phyloP scores from a whole-genome alignment of 306 rosid genomes.

The Canavalia gladiata region DNA sequence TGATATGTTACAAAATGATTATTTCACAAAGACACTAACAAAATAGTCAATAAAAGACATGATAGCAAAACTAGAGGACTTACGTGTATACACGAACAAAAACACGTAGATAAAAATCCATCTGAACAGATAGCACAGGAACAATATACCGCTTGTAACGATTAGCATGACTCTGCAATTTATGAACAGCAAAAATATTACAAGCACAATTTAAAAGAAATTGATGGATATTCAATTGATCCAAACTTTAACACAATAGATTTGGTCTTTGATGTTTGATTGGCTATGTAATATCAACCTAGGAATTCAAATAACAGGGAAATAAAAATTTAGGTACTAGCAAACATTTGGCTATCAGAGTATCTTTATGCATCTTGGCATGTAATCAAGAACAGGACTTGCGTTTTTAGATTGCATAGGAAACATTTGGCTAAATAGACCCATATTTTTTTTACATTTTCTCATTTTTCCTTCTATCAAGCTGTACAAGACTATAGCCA shows the following conservation, averaged over 20 bases:
- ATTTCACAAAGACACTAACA: slow-evolving; percentile 18
- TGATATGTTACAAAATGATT: slow-evolving; percentile 31
- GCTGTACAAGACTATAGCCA: not conserved
- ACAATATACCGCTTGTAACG: slow-evolving; percentile 97
- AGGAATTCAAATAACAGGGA: slow-evolving; percentile 31
- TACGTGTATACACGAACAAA: slow-evolving; percentile 91
- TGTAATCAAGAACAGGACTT: slow-evolving; percentile 6
- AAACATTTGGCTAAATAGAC: not conserved
- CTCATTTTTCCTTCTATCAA: not conserved
- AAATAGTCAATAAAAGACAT: slow-evolving; percentile 1
- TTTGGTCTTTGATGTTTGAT: slow-evolving; percentile 1
- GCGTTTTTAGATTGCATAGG: not conserved
- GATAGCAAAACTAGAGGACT: slow-evolving; percentile 44
- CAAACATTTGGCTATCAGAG: not conserved
- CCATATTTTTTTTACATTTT: not conserved
- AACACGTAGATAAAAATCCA: slow-evolving; percentile 94
- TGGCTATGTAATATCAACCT: slow-evolving; percentile 11
- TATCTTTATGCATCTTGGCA: not conserved
- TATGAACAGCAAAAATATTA: slow-evolving; percentile 44
- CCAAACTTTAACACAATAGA: not conserved
- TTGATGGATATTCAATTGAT: not conserved
- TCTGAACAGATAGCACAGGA: slow-evolving; percentile 95
- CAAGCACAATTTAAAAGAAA: not conserved
- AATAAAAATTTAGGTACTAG: slow-evolving; percentile 2
- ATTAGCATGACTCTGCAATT: slow-evolving; percentile 96